These are phyloP conservation scores for Beauveria rudraprayagi DNA, from an alignment of 2,329 filamentous ascomycete species.

Conservation along the genomic window DNA sequence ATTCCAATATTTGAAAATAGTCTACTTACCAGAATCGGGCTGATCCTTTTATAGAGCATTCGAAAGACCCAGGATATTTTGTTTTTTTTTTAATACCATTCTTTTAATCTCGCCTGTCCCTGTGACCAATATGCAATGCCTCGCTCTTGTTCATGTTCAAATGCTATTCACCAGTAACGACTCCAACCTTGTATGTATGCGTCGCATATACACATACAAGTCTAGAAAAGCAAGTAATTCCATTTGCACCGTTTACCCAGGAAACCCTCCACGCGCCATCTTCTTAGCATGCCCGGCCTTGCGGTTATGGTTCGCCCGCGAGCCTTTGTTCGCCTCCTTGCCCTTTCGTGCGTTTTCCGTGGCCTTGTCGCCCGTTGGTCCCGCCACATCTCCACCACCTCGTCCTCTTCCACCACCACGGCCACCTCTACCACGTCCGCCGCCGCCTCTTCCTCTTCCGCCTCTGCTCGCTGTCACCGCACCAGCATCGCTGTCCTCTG, in stretches of 20 bases:
- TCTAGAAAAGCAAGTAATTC: not conserved
- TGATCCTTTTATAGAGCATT: not conserved
- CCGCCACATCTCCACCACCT: constrained; percentile 52
- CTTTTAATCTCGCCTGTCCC: not conserved
- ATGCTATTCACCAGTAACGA: not conserved
- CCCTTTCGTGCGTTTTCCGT: constrained; percentile 62
- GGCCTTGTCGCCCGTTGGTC: constrained; percentile 58
- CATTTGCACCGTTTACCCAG: constrained; percentile 7
- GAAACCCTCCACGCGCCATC: constrained; percentile 47
- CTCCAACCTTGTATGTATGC: not conserved
- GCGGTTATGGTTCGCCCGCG: constrained; percentile 78
- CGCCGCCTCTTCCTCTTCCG: constrained; percentile 40
- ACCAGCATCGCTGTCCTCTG: constrained; percentile 48
- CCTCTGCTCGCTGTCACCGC: constrained; percentile 25
- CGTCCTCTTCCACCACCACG: constrained; percentile 44
- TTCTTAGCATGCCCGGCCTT: constrained; percentile 61
- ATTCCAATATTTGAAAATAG: not conserved
- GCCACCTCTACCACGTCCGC: constrained; percentile 37
- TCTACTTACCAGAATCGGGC: not conserved
- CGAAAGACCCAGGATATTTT: not conserved
- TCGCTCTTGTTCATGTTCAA: not conserved
- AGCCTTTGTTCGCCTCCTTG: constrained; percentile 78
- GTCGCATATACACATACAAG: not conserved
- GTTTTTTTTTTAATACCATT: not conserved
- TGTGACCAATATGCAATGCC: not conserved